phyloP scores from a whole-genome alignment of 2,329 filamentous ascomycete genomes.

The Aspergillus neotritici region DNA sequence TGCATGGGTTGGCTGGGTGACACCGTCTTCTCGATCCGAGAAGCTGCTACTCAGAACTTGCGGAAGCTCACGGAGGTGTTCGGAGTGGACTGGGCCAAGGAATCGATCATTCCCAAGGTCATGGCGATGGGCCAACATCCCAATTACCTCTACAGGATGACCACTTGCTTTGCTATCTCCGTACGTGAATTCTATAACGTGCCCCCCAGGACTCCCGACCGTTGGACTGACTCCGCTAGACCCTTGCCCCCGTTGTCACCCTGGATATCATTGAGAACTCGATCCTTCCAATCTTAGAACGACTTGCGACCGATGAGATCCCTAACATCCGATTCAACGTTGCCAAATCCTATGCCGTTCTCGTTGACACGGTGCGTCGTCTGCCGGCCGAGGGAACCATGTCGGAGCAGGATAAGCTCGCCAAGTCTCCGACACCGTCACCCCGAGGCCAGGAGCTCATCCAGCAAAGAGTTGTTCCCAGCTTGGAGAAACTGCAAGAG shows the following conservation, averaged over 20 bases:
- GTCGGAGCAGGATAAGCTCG: conserved; percentile 75
- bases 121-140: conserved; percentile 97
- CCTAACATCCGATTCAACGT: conserved; percentile 99
- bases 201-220: conserved; percentile 4
- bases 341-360: conserved; percentile 88
- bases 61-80: conserved; percentile 99
- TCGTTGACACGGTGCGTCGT: conserved; percentile 87
- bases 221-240: conserved; percentile 53
- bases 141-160: conserved; percentile 99
- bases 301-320: conserved; percentile 88
- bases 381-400: conserved; percentile 85
- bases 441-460: conserved; percentile 73
- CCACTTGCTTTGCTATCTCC: conserved; percentile 97
- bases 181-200: conserved; percentile 53
- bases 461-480: conserved; percentile 78
- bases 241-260: conserved; percentile 84
- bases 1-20: conserved; percentile 99
- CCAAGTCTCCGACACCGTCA: conserved; percentile 52
- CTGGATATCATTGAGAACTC: conserved; percentile 88
- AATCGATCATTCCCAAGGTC: conserved; percentile 96
- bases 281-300: conserved; percentile 92
- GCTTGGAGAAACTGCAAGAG: conserved; percentile 89
- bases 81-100: conserved; percentile 93
- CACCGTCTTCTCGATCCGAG: conserved; percentile 96
- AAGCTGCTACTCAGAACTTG: conserved; percentile 93